A percentile compares a stretch with the other conserved stretches of the same genome.
Conservation (phyloP, 805 yeast species). For the Ogataea allantospora region DNA sequence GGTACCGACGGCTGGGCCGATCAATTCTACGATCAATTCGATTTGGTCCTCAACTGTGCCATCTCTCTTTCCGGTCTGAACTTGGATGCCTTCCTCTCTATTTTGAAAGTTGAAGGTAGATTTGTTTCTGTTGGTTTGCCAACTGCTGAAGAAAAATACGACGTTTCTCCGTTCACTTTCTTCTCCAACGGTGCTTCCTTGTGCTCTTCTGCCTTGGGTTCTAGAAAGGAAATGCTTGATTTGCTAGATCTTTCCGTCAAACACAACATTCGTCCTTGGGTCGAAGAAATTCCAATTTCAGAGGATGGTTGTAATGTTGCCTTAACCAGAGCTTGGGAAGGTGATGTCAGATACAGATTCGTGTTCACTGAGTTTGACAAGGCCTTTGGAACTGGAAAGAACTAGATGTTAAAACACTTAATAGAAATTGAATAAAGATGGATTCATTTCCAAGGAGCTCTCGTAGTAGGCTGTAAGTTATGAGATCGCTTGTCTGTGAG, state of each 20-base stretch:
- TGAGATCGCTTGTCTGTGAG: conserved; percentile 4
- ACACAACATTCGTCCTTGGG: conserved; percentile 47
- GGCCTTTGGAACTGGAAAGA: conserved; percentile 36
- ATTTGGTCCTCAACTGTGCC: conserved; percentile 44
- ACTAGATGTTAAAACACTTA: neutral
- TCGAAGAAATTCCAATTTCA: conserved; percentile 47
- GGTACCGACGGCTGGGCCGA: conserved; percentile 42
- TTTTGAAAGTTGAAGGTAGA: conserved; percentile 37
- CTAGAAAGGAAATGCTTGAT: conserved; percentile 45
- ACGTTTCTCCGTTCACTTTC: conserved; percentile 51
- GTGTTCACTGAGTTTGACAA: conserved; percentile 48
- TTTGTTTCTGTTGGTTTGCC: conserved; percentile 53
- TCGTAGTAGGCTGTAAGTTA: neutral
- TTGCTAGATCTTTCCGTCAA: conserved; percentile 47
- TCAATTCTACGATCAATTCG: conserved; percentile 34
- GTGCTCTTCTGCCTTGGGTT: conserved; percentile 47
- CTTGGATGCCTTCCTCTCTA: conserved; percentile 35
- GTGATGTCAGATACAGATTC: conserved; percentile 53
- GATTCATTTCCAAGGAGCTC: conserved; percentile 8
- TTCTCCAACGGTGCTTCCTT: conserved; percentile 44
- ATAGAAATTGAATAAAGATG: neutral
- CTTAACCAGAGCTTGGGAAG: conserved; percentile 44
- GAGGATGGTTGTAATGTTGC: conserved; percentile 42
- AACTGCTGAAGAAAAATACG: conserved; percentile 36
- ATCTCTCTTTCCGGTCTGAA: conserved; percentile 37